phyloP scores from a whole-genome alignment of 2,329 filamentous ascomycete genomes.

The Niveomyces coronatus region DNA sequence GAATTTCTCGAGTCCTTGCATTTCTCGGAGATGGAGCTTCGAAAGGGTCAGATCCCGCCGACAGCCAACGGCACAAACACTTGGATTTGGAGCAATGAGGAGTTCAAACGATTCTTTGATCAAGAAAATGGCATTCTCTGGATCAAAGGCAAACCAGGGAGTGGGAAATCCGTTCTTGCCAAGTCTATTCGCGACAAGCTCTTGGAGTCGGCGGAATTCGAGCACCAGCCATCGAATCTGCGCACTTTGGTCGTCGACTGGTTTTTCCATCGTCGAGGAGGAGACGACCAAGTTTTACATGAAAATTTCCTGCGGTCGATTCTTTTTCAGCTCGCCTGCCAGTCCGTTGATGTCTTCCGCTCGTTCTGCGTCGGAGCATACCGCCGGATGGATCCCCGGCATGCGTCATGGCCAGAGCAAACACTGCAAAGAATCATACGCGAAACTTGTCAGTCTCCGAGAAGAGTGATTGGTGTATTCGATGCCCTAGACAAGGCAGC shows the following conservation, averaged over 20 bases:
- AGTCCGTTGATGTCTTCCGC: background rate
- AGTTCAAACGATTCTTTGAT: background rate
- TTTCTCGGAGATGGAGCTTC: background rate
- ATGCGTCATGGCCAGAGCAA: background rate
- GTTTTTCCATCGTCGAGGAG: background rate
- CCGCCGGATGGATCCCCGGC: background rate
- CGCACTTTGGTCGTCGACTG: background rate
- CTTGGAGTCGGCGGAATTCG: background rate
- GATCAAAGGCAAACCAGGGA: constrained; percentile 9
- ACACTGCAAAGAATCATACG: background rate
- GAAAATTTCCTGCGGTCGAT: background rate
- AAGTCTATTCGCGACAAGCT: constrained; percentile 4
- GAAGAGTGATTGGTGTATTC: too few species aligned
- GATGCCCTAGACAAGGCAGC: too few species aligned
- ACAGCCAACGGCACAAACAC: background rate
- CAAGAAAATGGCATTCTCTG: constrained; percentile 1
- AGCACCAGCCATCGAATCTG: too few species aligned
- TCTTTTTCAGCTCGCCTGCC: background rate
- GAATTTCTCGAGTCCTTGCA: background rate
- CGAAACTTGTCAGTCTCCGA: background rate
- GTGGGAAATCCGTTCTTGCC: constrained; percentile 9
- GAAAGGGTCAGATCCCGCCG: background rate
- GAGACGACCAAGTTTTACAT: background rate
- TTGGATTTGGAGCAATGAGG: background rate
- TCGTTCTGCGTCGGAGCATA: background rate